phyloP scores from a whole-genome alignment of 495 filamentous ascomycete genomes.

The Melanomma pulvis-pyrius region DNA sequence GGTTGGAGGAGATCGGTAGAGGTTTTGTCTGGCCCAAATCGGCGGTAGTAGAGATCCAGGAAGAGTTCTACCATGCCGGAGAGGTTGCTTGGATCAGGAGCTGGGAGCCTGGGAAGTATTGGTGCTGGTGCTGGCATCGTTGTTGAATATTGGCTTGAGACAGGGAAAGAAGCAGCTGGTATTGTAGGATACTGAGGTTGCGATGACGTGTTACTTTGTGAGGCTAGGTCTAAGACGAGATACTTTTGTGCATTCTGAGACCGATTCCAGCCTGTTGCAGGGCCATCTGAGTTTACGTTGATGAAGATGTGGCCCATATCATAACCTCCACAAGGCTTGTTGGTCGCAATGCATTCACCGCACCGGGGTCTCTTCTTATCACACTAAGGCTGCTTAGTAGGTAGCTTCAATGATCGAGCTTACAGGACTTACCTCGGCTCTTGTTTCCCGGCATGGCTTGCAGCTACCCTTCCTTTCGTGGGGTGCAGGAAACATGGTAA shows the following conservation, averaged over 20 bases:
- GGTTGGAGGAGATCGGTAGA: slow-evolving; percentile 1
- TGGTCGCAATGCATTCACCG: slow-evolving; percentile 17
- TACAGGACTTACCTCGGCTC: slow-evolving; percentile 13
- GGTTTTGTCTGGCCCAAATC: neutral
- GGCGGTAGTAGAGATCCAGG: slow-evolving; percentile 26
- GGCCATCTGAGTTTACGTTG: slow-evolving; percentile 23
- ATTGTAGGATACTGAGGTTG: neutral
- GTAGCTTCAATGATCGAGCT: neutral
- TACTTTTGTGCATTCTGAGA: slow-evolving; percentile 28
- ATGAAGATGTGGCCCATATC: slow-evolving; percentile 31
- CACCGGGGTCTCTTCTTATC: slow-evolving; percentile 35
- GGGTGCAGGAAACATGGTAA: slow-evolving; percentile 11
- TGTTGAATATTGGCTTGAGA: neutral
- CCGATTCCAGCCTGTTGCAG: slow-evolving; percentile 27
- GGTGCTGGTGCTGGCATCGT: neutral
- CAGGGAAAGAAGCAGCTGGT: neutral
- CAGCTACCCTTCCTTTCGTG: slow-evolving; percentile 13
- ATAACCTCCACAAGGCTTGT: slow-evolving; percentile 31
- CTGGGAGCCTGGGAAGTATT: neutral
- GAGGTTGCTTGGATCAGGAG: slow-evolving; percentile 23
- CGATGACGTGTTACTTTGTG: slow-evolving; percentile 1
- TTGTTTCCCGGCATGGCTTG: slow-evolving; percentile 25
- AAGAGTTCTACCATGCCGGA: slow-evolving; percentile 19
- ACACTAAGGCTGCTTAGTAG: slow-evolving; percentile 19
- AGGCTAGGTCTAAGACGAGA: slow-evolving; percentile 27